Percentiles rank a stretch among this genome's conserved stretches.
These are phyloP conservation scores for Suillus paluster DNA, from an alignment of 768 basidiomycete genomes.

Conservation along the genomic window DNA sequence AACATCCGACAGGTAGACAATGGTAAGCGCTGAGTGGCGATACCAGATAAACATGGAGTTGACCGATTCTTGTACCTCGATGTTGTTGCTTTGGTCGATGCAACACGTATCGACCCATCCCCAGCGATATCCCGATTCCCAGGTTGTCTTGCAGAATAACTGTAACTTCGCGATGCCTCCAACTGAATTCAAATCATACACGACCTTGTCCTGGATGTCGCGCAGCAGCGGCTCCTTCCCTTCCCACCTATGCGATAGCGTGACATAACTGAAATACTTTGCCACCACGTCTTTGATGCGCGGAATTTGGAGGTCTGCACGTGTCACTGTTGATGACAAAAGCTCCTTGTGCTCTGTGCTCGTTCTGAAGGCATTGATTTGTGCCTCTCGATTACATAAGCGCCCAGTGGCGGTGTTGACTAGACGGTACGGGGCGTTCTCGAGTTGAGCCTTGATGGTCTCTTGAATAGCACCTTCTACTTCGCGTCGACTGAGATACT, in stretches of 20 bases:
- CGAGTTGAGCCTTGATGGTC: background rate
- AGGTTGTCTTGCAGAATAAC: background rate
- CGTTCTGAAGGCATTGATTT: background rate
- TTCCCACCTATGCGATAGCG: conserved; percentile 2
- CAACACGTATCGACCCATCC: background rate
- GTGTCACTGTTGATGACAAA: background rate
- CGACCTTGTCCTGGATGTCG: background rate
- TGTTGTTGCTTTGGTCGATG: background rate
- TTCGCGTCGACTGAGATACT: background rate
- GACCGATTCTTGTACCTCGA: background rate
- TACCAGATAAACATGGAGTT: conserved; percentile 1
- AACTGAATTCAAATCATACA: background rate
- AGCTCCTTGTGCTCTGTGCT: background rate
- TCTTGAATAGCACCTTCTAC: background rate
- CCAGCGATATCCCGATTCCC: background rate
- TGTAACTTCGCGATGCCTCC: background rate
- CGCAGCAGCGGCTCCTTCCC: background rate
- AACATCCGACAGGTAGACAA: background rate
- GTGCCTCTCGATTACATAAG: background rate
- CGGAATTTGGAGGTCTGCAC: background rate
- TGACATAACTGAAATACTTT: background rate
- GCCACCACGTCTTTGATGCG: background rate
- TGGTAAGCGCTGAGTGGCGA: background rate
- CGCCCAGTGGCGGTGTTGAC: background rate
- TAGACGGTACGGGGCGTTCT: background rate